Evolutionary conservation across 2,329 filamentous ascomycete genomes (phyloP).

Genomic region (Teratosphaeria pseudoeucalypti): DNA sequence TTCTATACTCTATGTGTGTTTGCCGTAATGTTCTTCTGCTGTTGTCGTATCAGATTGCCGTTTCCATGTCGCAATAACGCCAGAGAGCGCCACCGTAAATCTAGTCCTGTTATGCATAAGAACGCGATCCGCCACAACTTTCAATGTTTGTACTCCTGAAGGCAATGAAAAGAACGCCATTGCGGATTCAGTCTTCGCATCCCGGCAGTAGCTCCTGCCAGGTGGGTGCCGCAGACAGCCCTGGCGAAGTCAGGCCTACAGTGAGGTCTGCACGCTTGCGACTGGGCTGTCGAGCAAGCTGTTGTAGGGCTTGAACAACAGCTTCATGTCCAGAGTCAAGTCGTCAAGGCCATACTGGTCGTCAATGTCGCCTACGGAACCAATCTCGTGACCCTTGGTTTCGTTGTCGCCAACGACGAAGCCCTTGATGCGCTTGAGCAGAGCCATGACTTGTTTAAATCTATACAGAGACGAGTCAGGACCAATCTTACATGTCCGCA

Average conservation of each 20-base stretch:
- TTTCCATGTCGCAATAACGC: not conserved
- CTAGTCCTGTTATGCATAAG: not conserved
- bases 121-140: not conserved
- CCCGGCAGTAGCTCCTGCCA: not conserved
- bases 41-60: not conserved
- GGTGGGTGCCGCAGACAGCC: not conserved
- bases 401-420: slow-evolving; percentile 56
- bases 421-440: slow-evolving; percentile 49
- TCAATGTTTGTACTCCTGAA: not conserved
- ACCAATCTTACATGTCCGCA: not conserved
- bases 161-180: not conserved
- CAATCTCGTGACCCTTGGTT: slow-evolving; percentile 55
- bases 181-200: not conserved
- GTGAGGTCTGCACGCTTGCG: slow-evolving; percentile 20
- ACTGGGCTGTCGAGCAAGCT: slow-evolving; percentile 24
- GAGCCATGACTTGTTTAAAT: slow-evolving; percentile 49
- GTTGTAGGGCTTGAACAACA: slow-evolving; percentile 54
- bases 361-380: slow-evolving; percentile 59
- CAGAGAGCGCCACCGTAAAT: not conserved
- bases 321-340: slow-evolving; percentile 60
- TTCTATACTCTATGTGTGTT: not conserved
- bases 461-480: not conserved
- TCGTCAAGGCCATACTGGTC: slow-evolving; percentile 53
- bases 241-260: not conserved
- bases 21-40: not conserved